phyloP scores from a whole-genome alignment of 805 yeast species.

The Wickerhamomyces sydowiorum region DNA sequence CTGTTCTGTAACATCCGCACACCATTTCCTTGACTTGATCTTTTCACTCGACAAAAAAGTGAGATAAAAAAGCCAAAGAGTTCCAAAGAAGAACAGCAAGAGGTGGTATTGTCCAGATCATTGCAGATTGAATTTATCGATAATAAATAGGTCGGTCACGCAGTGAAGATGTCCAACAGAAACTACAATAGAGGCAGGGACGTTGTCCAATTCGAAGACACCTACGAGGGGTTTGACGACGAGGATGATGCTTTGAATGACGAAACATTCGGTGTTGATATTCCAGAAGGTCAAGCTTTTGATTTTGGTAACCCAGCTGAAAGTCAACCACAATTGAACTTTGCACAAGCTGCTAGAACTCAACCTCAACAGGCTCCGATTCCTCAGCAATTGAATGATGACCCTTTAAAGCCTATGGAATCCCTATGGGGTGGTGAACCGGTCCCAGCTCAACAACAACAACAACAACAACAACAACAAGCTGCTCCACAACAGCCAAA shows the following conservation, averaged over 20 bases:
- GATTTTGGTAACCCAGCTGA: slow-evolving; percentile 44
- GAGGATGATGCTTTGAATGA: slow-evolving; percentile 77
- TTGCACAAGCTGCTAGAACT: slow-evolving; percentile 36
- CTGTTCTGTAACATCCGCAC: background rate
- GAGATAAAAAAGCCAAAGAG: background rate
- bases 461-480: slow-evolving; percentile 6
- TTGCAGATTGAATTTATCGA: background rate
- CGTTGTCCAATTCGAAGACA: slow-evolving; percentile 73
- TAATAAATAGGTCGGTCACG: too few relatives aligned
- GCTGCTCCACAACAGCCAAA: slow-evolving; percentile 23
- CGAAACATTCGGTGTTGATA: slow-evolving; percentile 67
- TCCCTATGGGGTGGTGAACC: slow-evolving; percentile 52
- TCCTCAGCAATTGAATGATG: slow-evolving; percentile 23
- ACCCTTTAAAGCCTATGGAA: slow-evolving; percentile 60
- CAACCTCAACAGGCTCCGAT: slow-evolving; percentile 9
- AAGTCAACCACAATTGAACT: slow-evolving; percentile 27
- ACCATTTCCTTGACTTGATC: background rate
- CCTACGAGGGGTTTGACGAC: slow-evolving; percentile 75
- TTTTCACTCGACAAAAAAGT: background rate
- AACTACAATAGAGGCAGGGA: slow-evolving; percentile 7
- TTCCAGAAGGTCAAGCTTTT: slow-evolving; percentile 54
- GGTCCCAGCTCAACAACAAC: slow-evolving; percentile 6
- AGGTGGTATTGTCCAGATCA: too few relatives aligned
- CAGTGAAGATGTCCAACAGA: slow-evolving; percentile 10
- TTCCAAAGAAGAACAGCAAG: background rate